These are phyloP conservation scores for Calocybe gambosa DNA, from an alignment of 1,284 basidiomycete species.

Conservation along the genomic window DNA sequence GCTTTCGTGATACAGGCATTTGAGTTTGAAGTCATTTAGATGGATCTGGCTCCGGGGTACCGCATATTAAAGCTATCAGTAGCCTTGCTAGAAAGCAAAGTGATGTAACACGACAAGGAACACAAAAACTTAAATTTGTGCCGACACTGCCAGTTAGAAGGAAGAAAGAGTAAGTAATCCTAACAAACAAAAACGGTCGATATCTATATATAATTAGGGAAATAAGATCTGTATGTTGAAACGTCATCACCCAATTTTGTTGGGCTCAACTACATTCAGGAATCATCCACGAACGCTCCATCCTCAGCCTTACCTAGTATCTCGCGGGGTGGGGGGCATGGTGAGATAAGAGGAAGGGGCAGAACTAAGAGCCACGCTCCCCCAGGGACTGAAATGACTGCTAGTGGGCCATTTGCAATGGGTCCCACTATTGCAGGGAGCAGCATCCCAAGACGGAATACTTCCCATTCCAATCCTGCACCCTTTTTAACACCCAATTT, in stretches of 20 bases:
- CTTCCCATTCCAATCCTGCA: slow-evolving; percentile 50
- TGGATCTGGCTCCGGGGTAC: slow-evolving; percentile 12
- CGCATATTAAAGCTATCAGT: slow-evolving; percentile 51
- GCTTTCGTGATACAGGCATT: background rate
- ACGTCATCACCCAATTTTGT: background rate
- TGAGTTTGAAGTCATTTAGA: slow-evolving; percentile 11
- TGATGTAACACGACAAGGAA: slow-evolving; percentile 65
- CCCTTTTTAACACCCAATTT: slow-evolving; percentile 32
- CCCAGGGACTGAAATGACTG: slow-evolving; percentile 64
- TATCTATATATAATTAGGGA: slow-evolving; percentile 26
- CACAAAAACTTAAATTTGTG: slow-evolving; percentile 74
- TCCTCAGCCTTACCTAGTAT: slow-evolving; percentile 28
- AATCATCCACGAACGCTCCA: slow-evolving; percentile 36
- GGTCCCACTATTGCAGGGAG: slow-evolving; percentile 64
- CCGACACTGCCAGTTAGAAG: slow-evolving; percentile 65
- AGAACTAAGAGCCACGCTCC: slow-evolving; percentile 44
- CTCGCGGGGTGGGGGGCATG: slow-evolving; percentile 42
- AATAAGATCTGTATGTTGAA: slow-evolving; percentile 34
- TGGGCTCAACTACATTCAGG: slow-evolving; percentile 34
- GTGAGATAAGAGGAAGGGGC: slow-evolving; percentile 43
- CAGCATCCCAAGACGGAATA: slow-evolving; percentile 41
- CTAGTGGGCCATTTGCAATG: slow-evolving; percentile 81
- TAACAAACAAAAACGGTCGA: background rate
- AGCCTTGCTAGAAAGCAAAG: slow-evolving; percentile 66
- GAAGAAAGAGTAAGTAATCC: slow-evolving; percentile 65